These are phyloP conservation scores for Veloporphyrellus conicus DNA, from an alignment of 1,284 basidiomycete species.

Conservation along the genomic window DNA sequence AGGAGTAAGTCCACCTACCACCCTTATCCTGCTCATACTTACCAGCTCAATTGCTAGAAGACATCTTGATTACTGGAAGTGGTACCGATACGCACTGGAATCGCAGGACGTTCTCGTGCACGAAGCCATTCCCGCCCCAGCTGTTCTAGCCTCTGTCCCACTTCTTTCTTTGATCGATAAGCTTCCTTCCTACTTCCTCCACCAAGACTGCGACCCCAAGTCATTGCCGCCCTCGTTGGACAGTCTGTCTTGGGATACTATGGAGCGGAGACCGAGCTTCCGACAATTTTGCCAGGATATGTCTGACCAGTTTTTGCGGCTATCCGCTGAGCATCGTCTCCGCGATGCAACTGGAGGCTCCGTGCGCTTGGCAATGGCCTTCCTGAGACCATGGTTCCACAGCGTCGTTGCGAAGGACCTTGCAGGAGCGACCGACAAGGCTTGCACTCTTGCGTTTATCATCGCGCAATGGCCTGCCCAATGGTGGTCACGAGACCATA, in stretches of 20 bases:
- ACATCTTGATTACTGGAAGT: slow-evolving; percentile 63
- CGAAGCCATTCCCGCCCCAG: slow-evolving; percentile 59
- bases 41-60: slow-evolving; percentile 41
- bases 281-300: slow-evolving; percentile 67
- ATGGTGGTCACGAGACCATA: slow-evolving; percentile 58
- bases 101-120: slow-evolving; percentile 70
- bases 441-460: slow-evolving; percentile 51
- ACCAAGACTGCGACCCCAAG: slow-evolving; percentile 35
- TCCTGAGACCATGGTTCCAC: slow-evolving; percentile 68
- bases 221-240: slow-evolving; percentile 41
- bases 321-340: slow-evolving; percentile 50
- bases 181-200: slow-evolving; percentile 67
- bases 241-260: slow-evolving; percentile 56
- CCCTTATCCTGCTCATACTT: neutral
- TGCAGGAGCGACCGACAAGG: slow-evolving; percentile 43
- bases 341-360: slow-evolving; percentile 64
- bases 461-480: slow-evolving; percentile 68
- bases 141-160: slow-evolving; percentile 65
- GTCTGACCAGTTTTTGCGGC: slow-evolving; percentile 55
- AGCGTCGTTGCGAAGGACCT: slow-evolving; percentile 46
- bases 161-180: slow-evolving; percentile 57
- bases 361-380: slow-evolving; percentile 58
- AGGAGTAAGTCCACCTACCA: slow-evolving; percentile 45
- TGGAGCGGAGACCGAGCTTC: slow-evolving; percentile 55
- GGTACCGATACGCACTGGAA: slow-evolving; percentile 68